A percentile compares a stretch with the other conserved stretches of the same genome.
These are phyloP conservation scores for Suaeda aralocaspica DNA, from an alignment of 148 eudicot genomes.

Conservation along the genomic window DNA sequence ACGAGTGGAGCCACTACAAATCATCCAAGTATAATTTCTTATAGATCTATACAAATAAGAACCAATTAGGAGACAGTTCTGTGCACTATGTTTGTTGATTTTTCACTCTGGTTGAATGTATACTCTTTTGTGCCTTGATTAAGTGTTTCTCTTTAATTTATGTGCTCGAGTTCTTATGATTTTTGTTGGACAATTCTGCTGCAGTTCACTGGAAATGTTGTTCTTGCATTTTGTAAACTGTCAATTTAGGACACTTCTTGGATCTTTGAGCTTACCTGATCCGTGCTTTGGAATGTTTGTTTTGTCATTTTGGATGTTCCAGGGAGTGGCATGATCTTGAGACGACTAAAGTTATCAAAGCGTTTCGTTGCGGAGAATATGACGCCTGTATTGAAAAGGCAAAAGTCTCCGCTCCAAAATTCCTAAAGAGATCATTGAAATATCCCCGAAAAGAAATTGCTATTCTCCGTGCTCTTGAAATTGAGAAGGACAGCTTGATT, in stretches of 20 bases:
- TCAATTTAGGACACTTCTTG: background rate
- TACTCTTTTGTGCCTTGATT: background rate
- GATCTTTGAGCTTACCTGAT: constrained; percentile 4
- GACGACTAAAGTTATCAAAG: constrained; percentile 58
- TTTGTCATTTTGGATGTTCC: constrained; percentile 23
- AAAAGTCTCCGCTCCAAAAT: constrained; percentile 40
- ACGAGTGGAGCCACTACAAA: no score
- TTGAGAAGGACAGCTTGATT: constrained; percentile 48
- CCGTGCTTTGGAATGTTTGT: background rate
- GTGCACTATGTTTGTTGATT: no score
- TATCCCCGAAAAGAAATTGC: constrained; percentile 80
- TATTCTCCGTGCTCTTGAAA: constrained; percentile 80
- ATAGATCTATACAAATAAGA: no score
- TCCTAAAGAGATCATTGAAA: constrained; percentile 49
- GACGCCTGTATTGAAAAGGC: constrained; percentile 70
- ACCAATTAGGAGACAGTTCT: no score
- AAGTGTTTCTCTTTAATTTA: background rate
- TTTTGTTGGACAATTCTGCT: background rate
- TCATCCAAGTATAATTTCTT: no score
- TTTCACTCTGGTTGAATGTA: background rate
- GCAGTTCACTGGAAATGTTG: background rate
- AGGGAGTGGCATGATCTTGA: constrained; percentile 88
- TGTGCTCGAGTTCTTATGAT: background rate
- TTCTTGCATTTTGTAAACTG: background rate
- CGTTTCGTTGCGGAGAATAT: constrained; percentile 83